Conservation (phyloP, 768 basidiomycete genomes). For the Ramaria rubella region DNA sequence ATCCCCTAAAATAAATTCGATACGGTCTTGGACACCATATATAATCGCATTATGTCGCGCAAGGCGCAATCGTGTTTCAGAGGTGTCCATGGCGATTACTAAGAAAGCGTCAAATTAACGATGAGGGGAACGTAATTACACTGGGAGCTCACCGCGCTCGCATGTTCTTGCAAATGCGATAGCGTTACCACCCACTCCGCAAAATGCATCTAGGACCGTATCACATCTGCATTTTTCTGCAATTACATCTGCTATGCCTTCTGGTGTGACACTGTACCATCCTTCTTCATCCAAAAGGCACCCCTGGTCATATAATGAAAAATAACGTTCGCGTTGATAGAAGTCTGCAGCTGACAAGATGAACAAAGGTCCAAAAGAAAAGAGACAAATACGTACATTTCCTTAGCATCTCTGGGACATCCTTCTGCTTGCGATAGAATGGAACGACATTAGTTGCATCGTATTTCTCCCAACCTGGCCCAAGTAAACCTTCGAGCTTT, state of each 20-base stretch:
- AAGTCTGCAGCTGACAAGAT: slow-evolving; percentile 56
- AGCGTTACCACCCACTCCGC: slow-evolving; percentile 95
- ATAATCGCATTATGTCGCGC: slow-evolving; percentile 91
- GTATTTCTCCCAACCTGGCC: slow-evolving; percentile 36
- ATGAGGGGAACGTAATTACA: not conserved
- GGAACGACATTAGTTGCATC: slow-evolving; percentile 73
- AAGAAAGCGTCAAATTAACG: not conserved
- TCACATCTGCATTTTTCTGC: slow-evolving; percentile 86
- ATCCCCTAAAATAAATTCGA: slow-evolving; percentile 88
- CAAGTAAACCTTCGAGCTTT: slow-evolving; percentile 20
- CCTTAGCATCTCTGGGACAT: slow-evolving; percentile 71
- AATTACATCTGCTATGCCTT: slow-evolving; percentile 85
- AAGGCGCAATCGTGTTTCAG: slow-evolving; percentile 75
- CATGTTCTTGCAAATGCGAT: slow-evolving; percentile 97
- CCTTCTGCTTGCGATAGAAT: slow-evolving; percentile 51
- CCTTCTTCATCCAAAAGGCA: slow-evolving; percentile 91
- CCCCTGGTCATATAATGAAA: slow-evolving; percentile 73
- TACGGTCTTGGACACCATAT: slow-evolving; percentile 91
- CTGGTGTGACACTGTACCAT: slow-evolving; percentile 98
- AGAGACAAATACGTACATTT: slow-evolving; percentile 53
- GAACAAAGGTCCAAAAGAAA: not conserved
- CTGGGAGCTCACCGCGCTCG: slow-evolving; percentile 63
- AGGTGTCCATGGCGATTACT: slow-evolving; percentile 94
- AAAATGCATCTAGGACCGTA: slow-evolving; percentile 88
- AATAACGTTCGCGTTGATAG: slow-evolving; percentile 73